Evolutionary conservation across 176 grass and related monocot species (phyloP), one percentile per base, ranked within the genome.

Genomic region (Triticum timopheevii): DNA sequence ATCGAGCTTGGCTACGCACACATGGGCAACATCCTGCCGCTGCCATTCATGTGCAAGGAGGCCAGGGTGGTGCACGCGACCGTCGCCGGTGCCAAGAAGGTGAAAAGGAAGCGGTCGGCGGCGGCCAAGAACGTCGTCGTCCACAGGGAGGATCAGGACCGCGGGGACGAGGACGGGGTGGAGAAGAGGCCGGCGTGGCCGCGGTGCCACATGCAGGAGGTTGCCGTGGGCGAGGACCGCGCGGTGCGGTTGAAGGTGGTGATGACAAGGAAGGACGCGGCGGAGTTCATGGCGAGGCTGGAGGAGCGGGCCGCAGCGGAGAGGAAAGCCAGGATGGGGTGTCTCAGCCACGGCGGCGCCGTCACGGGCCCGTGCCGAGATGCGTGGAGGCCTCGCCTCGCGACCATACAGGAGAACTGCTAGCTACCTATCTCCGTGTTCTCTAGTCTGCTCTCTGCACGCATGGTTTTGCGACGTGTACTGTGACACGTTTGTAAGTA

Each of bases 221-320:
- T 54, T 54, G 79, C 31, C 40, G 13, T 10, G 89, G 82, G 84
- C 50, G 58, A 83, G 25, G 88, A 31, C 0, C 62, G 27, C 23
- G 77, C 40, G 2, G 19, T 85, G 19, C 87, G 66, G 63, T 45
- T 94, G 81, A 91, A 69, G 87, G 80, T 94, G 39, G 89, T 90
- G 92, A 58, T 94, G 87, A 83, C 33, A 59, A 87, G 76, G 89
- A 82, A 87, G 81, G 84, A 92, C 61, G 90, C 79, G 61, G 85
- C 73, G 40, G 87, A 82, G 84, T 67, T 94, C 42, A 63, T 94
- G 70, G 74, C 84, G 24, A 52, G 74, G 84, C 87, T 92, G 36
- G 74, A 76, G 38, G 68, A 69, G 67, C 36, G 80, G 4, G 40
- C 38, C 15, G 64, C 64, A 8, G 22, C 0, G 69, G 70, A 70